These are phyloP conservation scores for Thalia dealbata DNA, from an alignment of 176 grass and related monocot species.

Conservation along the genomic window DNA sequence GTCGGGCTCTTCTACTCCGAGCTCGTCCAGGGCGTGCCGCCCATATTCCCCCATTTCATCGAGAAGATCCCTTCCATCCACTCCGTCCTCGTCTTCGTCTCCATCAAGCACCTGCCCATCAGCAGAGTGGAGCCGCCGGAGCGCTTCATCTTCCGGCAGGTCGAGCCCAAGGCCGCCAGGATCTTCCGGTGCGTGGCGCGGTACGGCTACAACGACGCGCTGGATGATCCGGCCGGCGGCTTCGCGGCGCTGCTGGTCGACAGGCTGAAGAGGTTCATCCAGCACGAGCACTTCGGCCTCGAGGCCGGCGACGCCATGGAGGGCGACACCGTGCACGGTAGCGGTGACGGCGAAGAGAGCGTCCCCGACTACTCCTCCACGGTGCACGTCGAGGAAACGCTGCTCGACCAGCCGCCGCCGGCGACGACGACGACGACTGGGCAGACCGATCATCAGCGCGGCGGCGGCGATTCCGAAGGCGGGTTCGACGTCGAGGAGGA, in stretches of 20 bases:
- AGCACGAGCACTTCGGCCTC: constrained; percentile 36
- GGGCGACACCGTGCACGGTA: neutral
- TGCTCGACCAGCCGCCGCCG: too few relatives aligned
- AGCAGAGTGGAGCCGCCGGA: constrained; percentile 42
- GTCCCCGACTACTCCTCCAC: neutral
- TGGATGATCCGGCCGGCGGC: constrained; percentile 40
- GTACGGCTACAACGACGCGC: constrained; percentile 63
- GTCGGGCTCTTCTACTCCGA: constrained; percentile 61
- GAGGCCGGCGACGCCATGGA: constrained; percentile 15
- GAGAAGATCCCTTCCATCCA: constrained; percentile 48
- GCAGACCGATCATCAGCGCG: too few relatives aligned
- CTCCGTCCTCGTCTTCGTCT: constrained; percentile 55
- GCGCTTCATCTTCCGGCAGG: constrained; percentile 45
- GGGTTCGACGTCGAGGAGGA: constrained; percentile 8
- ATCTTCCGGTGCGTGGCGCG: constrained; percentile 57
- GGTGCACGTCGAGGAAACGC: constrained; percentile 11
- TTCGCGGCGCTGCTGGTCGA: constrained; percentile 42
- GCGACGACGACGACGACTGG: too few relatives aligned
- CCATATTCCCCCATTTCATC: constrained; percentile 58
- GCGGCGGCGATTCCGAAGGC: too few relatives aligned
- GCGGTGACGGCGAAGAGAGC: constrained; percentile 19
- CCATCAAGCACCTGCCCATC: constrained; percentile 61
- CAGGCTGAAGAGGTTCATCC: constrained; percentile 44
- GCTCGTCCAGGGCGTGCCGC: constrained; percentile 60
- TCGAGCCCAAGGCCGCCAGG: constrained; percentile 30